Base-by-base conservation (phyloP, 176 grass and related monocot genomes). In the Coix lacrymajobi region DNA sequence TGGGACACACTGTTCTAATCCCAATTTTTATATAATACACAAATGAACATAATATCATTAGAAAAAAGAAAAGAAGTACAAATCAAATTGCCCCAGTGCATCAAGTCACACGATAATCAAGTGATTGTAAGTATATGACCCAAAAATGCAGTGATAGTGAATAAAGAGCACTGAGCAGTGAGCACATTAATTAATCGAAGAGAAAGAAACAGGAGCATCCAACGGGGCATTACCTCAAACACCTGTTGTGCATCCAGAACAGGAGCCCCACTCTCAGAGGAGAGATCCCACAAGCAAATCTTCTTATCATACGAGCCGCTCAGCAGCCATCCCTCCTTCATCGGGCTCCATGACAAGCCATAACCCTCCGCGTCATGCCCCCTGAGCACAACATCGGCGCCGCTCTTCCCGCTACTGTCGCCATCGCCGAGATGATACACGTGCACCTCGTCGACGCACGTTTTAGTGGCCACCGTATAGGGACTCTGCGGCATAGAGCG, bases 261-360 rank as follows among this genome's bases (percentile, higher is more conserved):
- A 16, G 79, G 30, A 12, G 81, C 74, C 16, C 83, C 84, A 43
- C 64, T 87, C 48, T 48, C 79, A 37, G 71, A 69, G 12, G 68
- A 73, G 26, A 96, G 80, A 89, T 99, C 96, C 96, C 96, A 99
- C 17, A 99, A 62, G 76, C 93, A 99, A 72, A 99, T 89, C 77
- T 93, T 99, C 87, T 89, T 91, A 78, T 99, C 96, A 41, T 96
- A 99, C 7, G 96, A 99, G 24, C 93, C 96, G 44, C 93, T 99
- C 84, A 99, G 75, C 7, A 99, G 73, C 70, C 69, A 90, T 7
- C 96, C 96, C 78, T 96, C 93, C 81, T 86, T 99, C 45, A 89
- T 37, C 0, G 77, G 79, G 66, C 85, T 96, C 96, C 96, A 99
- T 30, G 89, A 90, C 58, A 99, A 81, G 6, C 96, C 96, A 46